A percentile compares a stretch with the other conserved stretches of the same genome.
Evolutionary conservation across 164 flowering plant genomes (phyloP).

Genomic region (Tetrastigma voinierianum): DNA sequence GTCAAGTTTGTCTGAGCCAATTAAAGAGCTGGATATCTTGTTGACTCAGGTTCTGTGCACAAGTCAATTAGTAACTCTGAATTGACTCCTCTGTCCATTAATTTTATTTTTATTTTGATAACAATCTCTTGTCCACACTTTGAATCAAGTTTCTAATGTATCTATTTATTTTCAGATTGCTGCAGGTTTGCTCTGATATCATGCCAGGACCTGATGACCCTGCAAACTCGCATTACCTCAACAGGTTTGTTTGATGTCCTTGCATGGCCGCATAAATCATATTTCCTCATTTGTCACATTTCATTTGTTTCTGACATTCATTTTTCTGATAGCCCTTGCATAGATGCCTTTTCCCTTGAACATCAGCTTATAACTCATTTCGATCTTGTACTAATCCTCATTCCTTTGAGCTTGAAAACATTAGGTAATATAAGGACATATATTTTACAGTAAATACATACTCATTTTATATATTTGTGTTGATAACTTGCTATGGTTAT

Average conservation of each 20-base stretch:
- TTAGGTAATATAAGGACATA: constrained; percentile 44
- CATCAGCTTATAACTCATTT: constrained; percentile 80
- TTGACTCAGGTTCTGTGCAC: constrained; percentile 67
- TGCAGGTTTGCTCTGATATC: constrained; percentile 75
- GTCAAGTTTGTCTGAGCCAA: constrained; percentile 66
- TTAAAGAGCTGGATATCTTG: constrained; percentile 85
- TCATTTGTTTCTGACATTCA: constrained; percentile 8
- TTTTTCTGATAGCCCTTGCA: constrained; percentile 69
- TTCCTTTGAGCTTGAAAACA: constrained; percentile 71
- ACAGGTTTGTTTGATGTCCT: constrained; percentile 54
- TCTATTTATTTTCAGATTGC: constrained; percentile 57
- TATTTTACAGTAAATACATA: background rate
- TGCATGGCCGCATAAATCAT: background rate
- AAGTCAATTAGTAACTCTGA: background rate
- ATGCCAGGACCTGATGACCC: constrained; percentile 93
- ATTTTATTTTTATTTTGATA: too few species aligned
- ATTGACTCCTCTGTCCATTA: constrained; percentile 3
- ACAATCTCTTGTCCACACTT: too few species aligned
- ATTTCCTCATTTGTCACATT: background rate
- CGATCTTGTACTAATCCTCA: constrained; percentile 91
- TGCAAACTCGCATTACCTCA: constrained; percentile 89
- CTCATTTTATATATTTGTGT: too few species aligned
- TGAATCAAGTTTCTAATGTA: background rate
- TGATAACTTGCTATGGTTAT: background rate
- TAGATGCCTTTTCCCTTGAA: constrained; percentile 88